Conservation (phyloP, 2,329 filamentous ascomycete species). For the Diaporthe velutina region DNA sequence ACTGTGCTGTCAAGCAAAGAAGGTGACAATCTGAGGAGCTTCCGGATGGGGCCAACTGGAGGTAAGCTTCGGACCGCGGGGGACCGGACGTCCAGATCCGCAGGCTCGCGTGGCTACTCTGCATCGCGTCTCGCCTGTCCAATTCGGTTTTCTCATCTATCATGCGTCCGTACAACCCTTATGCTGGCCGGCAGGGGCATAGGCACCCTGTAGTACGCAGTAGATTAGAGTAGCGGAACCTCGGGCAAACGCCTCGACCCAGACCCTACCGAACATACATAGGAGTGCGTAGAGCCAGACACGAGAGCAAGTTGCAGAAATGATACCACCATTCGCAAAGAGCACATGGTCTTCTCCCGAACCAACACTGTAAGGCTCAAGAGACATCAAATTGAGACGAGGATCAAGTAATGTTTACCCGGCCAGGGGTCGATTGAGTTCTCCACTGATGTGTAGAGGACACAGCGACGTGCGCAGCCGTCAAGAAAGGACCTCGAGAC, state of each 20-base stretch:
- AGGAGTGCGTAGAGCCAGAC: background rate
- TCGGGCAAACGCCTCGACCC: background rate
- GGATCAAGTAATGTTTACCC: background rate
- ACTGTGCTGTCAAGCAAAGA: background rate
- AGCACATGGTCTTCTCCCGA: background rate
- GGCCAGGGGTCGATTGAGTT: background rate
- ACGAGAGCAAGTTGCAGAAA: background rate
- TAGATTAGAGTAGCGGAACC: constrained; percentile 1
- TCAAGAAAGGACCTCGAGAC: constrained; percentile 9
- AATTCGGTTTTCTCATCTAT: constrained; percentile 18
- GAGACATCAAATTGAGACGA: background rate
- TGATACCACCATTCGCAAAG: background rate
- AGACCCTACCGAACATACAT: background rate
- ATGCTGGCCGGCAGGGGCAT: background rate
- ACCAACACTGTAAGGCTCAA: background rate
- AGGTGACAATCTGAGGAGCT: background rate
- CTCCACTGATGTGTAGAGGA: background rate
- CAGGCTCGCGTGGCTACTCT: constrained; percentile 38
- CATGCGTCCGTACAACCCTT: constrained; percentile 12
- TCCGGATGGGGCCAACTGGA: constrained; percentile 5
- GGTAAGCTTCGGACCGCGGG: constrained; percentile 26
- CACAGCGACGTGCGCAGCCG: background rate
- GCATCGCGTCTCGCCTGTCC: constrained; percentile 33
- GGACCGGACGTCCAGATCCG: constrained; percentile 26
- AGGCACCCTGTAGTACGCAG: background rate